Base-by-base conservation (phyloP, 2,329 filamentous ascomycete genomes). In the Ophiostoma montium region DNA sequence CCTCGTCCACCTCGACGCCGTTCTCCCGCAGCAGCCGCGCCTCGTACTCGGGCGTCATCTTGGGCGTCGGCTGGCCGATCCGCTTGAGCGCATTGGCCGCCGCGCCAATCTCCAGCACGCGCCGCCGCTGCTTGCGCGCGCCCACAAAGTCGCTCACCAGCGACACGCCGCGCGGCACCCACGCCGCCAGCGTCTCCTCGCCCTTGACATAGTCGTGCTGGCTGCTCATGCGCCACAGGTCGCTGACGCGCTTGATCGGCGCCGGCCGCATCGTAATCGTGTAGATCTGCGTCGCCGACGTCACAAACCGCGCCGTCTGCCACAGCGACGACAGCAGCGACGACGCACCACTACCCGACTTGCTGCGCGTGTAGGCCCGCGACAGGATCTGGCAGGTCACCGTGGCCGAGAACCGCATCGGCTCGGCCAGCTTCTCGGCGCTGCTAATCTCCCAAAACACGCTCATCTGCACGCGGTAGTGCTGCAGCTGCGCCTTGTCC, bases 181-280 rank as follows among this genome's bases (percentile, higher is more conserved):
- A 98, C 50, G 80, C 12, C 2, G 73, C 80, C 35, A 98, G 70
- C 45, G 82, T 75, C 63, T 98, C 92, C 65, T 98, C 89, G 49
- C 92, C 92, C 63, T 95, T 95, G 58, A 98, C 86, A 61, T 95
- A 96, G 62, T 94, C 87, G 59, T 94, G 84, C 52, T 86, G 82
- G 15, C 89, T 96, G 63, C 88, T 94, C 80, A 96, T 87, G 49
- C 92, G 80, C 92, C 92, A 98, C 12, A 98, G 71, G 62, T 98
- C 92, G 3, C 87, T 87, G 0, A 88, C 86, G 43, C 86, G 78
- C 65, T 95, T 95, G 46, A 94, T 88, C 3, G 88, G 88, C 8
- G 86, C 82, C 0, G 92, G 92, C 30, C 87, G 82, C 64, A 96
- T 82, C 6, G 81, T 81, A 46, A 96, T 70, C 1, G 86, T 88